Evolutionary conservation across 1,139 yeast species (phyloP), one percentile per base, ranked within the genome.

Genomic region (Candida neerlandica): DNA sequence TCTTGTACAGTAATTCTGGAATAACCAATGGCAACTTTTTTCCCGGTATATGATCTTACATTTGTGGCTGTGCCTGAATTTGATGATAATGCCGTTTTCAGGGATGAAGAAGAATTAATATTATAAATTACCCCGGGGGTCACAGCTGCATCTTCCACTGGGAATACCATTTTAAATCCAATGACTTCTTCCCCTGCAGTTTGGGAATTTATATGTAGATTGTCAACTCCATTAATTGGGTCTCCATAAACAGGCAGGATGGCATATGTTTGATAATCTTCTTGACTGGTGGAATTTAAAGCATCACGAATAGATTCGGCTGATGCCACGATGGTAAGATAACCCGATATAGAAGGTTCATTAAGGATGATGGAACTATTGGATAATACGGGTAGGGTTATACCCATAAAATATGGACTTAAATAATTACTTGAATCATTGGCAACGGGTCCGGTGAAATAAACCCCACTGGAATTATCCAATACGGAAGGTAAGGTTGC

Each of bases 301-400:
- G 87, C 81, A 9, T 66, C 55, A 53, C 73, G 73, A 43, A 89
- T 67, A 27, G 79, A 67, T 30, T 73, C 71, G 0, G 94, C 89
- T 53, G 77, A 75, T 57, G 88, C 77, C 1, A 89, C 69, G 5
- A 89, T 79, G 0, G 96, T 78, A 42, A 90, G 60, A 65, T 83
- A 91, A 0, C 97, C 97, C 0, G 86, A 80, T 4, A 88, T 71
- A 16, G 80, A 74, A 2, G 87, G 84, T 15, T 78, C 70, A 29
- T 78, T 69, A 23, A 86, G 67, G 46, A 89, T 71, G 23, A 89
- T 85, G 4, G 96, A 87, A 12, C 86, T 77, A 61, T 88, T 86
- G 14, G 90, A 81, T 60, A 77, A 83, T 1, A 91, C 80, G 0
- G 97, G 95, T 5, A 90, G 58, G 0, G 90, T 82, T 41, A 85